A percentile compares a stretch with the other conserved stretches of the same genome.
Conservation (phyloP, 768 basidiomycete species). For the Psilocybe cyanescens region DNA sequence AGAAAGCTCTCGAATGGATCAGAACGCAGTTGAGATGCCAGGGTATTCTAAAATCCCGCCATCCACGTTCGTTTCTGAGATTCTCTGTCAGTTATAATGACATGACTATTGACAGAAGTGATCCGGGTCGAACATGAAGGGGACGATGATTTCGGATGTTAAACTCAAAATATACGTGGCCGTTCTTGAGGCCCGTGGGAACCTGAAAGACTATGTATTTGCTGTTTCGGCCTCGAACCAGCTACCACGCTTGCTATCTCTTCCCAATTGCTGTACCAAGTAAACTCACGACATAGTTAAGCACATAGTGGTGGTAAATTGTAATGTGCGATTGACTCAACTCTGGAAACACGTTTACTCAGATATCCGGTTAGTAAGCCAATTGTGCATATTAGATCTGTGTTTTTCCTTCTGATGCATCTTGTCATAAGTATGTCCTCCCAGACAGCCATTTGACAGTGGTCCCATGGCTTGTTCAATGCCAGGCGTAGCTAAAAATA, state of each 20-base stretch:
- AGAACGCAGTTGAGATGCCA: too few species aligned
- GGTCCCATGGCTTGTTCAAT: neutral
- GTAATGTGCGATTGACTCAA: too few species aligned
- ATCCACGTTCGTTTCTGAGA: slow-evolving; percentile 3
- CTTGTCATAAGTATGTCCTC: too few species aligned
- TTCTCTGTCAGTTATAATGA: slow-evolving; percentile 1
- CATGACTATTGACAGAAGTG: slow-evolving; percentile 3
- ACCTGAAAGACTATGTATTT: neutral
- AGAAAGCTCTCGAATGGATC: too few species aligned
- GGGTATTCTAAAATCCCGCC: neutral
- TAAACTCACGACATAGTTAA: too few species aligned
- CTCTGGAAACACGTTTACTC: too few species aligned
- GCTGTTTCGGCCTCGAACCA: too few species aligned
- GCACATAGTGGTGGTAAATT: neutral
- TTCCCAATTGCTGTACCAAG: too few species aligned
- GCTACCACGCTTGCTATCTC: too few species aligned
- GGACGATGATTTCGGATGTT: neutral
- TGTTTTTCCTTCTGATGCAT: too few species aligned
- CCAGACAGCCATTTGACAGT: neutral
- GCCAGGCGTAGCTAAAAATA: neutral
- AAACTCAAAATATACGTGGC: neutral
- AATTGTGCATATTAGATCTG: too few species aligned
- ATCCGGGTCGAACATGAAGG: slow-evolving; percentile 10
- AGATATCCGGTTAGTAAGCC: too few species aligned
- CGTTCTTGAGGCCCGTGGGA: neutral